Conservation (phyloP, 495 filamentous ascomycete genomes). For the Daldinia caldariorum region DNA sequence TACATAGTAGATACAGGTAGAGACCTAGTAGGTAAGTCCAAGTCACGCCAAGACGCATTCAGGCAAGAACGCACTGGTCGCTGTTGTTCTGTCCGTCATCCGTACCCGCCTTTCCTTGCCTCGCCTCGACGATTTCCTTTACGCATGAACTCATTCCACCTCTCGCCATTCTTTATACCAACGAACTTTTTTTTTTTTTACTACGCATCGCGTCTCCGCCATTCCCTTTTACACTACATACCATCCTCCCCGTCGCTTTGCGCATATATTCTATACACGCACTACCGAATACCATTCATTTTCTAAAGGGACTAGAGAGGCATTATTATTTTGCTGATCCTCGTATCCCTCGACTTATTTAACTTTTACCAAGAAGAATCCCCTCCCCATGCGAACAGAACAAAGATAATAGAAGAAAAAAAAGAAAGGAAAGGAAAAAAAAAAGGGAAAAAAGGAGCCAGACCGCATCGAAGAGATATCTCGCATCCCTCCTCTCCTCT, state of each 20-base stretch:
- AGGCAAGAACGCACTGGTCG: slow-evolving; percentile 39
- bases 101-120: slow-evolving; percentile 43
- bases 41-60: slow-evolving; percentile 38
- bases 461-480: slow-evolving; percentile 13
- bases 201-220: slow-evolving; percentile 35
- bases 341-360: slow-evolving; percentile 30
- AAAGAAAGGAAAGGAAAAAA: too few species aligned
- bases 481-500: neutral
- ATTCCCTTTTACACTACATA: slow-evolving; percentile 27
- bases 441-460: neutral
- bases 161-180: slow-evolving; percentile 45
- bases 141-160: slow-evolving; percentile 43
- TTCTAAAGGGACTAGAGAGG: slow-evolving; percentile 9
- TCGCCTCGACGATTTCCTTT: slow-evolving; percentile 44
- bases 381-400: slow-evolving; percentile 26
- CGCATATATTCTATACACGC: slow-evolving; percentile 14
- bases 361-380: slow-evolving; percentile 3
- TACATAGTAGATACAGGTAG: too few species aligned
- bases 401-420: slow-evolving; percentile 16
- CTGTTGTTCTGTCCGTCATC: slow-evolving; percentile 42
- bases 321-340: slow-evolving; percentile 23
- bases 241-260: slow-evolving; percentile 22
- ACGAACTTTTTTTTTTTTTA: slow-evolving; percentile 30
- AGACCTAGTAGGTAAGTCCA: slow-evolving; percentile 5
- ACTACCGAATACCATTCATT: slow-evolving; percentile 31